Percentiles rank a stretch among this genome's conserved stretches.
Conservation (phyloP, 2,329 filamentous ascomycete genomes). For the Xylaria sp. region DNA sequence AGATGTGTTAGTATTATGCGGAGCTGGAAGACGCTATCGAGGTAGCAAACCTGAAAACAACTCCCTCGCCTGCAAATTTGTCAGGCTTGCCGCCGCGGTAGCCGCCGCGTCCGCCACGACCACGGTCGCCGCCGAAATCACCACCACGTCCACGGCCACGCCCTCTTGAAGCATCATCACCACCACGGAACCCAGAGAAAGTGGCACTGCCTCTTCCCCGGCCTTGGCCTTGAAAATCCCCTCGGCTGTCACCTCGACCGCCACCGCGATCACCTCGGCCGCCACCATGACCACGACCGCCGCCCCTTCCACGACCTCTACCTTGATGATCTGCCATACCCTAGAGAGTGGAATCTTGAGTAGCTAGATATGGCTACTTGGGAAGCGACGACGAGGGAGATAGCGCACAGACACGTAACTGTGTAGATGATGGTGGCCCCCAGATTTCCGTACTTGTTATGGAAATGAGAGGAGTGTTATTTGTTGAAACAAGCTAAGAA, state of each 20-base stretch:
- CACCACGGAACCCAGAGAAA: slow-evolving; percentile 34
- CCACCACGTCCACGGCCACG: slow-evolving; percentile 20
- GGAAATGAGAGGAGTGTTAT: not conserved
- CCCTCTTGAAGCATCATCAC: slow-evolving; percentile 29
- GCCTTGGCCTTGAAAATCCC: slow-evolving; percentile 36
- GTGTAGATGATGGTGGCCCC: not conserved
- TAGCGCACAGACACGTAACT: not conserved
- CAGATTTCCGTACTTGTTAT: not conserved
- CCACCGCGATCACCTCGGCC: slow-evolving; percentile 34
- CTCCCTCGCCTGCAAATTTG: slow-evolving; percentile 43
- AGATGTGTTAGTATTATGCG: slow-evolving; percentile 26
- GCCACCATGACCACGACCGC: not conserved
- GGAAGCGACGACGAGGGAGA: not conserved
- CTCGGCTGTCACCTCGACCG: slow-evolving; percentile 35
- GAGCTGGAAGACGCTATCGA: not conserved
- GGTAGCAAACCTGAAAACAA: slow-evolving; percentile 49
- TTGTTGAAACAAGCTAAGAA: not conserved
- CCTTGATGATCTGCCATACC: slow-evolving; percentile 32
- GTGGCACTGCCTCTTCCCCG: slow-evolving; percentile 39
- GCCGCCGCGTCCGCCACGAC: slow-evolving; percentile 39
- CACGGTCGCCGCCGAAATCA: slow-evolving; percentile 35
- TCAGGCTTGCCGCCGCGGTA: slow-evolving; percentile 37
- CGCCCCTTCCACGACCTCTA: slow-evolving; percentile 36
- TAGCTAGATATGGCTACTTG: not conserved
- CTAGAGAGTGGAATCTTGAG: not conserved